Conservation (phyloP, 768 basidiomycete genomes). For the Infundibulicybe gibba region DNA sequence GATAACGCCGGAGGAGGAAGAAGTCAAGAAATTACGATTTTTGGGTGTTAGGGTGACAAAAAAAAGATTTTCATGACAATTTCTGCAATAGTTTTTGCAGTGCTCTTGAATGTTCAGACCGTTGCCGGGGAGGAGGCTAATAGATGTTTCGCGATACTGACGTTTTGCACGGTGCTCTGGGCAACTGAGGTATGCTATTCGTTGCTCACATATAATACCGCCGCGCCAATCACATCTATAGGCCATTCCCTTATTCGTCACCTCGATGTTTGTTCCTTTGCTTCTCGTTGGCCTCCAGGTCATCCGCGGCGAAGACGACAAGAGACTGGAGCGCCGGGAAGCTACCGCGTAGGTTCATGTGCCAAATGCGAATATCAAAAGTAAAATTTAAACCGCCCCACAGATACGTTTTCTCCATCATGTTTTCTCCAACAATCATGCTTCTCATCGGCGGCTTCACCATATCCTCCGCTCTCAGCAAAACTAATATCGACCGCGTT, state of each 20-base stretch:
- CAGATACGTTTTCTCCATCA: conserved; percentile 88
- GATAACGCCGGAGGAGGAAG: conserved; percentile 38
- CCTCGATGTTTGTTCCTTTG: conserved; percentile 85
- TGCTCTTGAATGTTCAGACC: conserved; percentile 56
- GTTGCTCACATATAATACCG: not conserved
- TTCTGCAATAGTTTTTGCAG: conserved; percentile 55
- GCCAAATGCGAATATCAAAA: no score
- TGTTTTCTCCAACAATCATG: conserved; percentile 99
- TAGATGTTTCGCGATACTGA: conserved; percentile 85
- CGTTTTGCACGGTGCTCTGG: conserved; percentile 92
- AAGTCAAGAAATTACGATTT: conserved; percentile 51
- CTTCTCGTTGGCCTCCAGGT: conserved; percentile 85
- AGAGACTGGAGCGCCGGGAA: conserved; percentile 52
- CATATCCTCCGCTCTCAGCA: conserved; percentile 92
- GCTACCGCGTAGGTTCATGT: conserved; percentile 49
- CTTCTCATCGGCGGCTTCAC: conserved; percentile 97
- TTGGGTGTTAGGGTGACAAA: conserved; percentile 43
- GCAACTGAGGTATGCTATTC: conserved; percentile 77
- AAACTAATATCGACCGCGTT: conserved; percentile 91
- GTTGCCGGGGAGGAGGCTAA: conserved; percentile 72
- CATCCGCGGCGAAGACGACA: conserved; percentile 57
- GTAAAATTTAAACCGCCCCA: not conserved
- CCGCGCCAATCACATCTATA: conserved; percentile 21
- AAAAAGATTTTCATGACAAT: conserved; percentile 55
- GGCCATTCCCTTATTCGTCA: conserved; percentile 98